Evolutionary conservation across 2,329 filamentous ascomycete species (phyloP), one percentile per base, ranked within the genome.

Genomic region (Podosphaera leucotricha): DNA sequence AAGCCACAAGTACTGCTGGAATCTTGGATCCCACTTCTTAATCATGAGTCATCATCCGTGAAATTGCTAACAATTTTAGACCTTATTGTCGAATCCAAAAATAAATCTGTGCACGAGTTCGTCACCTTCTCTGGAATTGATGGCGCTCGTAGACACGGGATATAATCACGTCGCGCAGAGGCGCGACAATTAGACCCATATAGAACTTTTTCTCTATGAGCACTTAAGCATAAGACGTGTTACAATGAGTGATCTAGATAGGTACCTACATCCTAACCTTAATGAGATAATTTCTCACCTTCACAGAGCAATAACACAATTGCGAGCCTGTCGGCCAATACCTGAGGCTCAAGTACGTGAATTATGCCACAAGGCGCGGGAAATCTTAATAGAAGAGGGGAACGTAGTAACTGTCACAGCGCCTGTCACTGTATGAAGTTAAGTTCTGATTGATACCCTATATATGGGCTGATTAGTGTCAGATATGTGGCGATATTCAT

Each of bases 401-500:
- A 95, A 98, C 60, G 87, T 95, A 43, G 87, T 95, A 50, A 85
- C 81, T 16, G 87, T 98, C 49, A 80, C 87, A 59, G 87, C 87
- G 48, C 87, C 87, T 19, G 87, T 95, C 47, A 95, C 87, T 60
- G 80, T 85, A 73, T 43, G 50, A 6, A 11, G 15, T 33, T 33
- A 33, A 33, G 15, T 13, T 13, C 13, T 33, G 3, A 33, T n/a
- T 41, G 11, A 6, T 26, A 26, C 13, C 16, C 26, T 26, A 22
- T 11, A 3, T 26, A 22, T 11, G 2, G 15, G 38, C 38, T 41
- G 21, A 41, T 26, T 13, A 18, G 16, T 26, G 24, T 16, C 46
- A 81, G 75, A 92, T 93, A 71, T 95, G 90, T 63, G 90, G 90
- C 62, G 90, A 98, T 65, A 98, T 98, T 61, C 90, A 98, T 64